Conservation (phyloP, 345 rosid species). For the Aegle marmelos region DNA sequence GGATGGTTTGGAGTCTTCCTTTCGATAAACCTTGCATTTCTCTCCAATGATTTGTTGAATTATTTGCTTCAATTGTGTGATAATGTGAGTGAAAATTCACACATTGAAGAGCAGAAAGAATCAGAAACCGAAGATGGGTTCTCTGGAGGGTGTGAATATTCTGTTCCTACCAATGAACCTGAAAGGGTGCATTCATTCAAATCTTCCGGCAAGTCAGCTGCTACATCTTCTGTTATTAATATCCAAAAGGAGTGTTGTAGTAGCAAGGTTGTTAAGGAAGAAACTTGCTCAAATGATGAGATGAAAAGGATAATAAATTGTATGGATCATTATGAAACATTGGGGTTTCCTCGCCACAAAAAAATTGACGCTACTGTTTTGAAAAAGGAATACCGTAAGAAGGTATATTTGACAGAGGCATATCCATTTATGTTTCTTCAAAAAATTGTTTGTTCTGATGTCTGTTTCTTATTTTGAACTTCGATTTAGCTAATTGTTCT, state of each 20-base stretch:
- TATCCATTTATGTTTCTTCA: not conserved
- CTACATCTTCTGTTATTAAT: constrained; percentile 45
- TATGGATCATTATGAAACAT: constrained; percentile 74
- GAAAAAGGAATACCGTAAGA: constrained; percentile 89
- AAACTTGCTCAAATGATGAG: constrained; percentile 60
- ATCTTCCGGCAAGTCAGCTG: constrained; percentile 56
- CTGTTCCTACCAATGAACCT: constrained; percentile 51
- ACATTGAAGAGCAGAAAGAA: constrained; percentile 59
- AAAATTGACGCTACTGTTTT: constrained; percentile 54
- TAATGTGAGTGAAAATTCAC: constrained; percentile 57
- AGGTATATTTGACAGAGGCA: constrained; percentile 39
- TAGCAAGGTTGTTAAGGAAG: constrained; percentile 51
- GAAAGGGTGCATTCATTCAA: constrained; percentile 63
- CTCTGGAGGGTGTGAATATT: constrained; percentile 51
- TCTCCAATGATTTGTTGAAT: constrained; percentile 77
- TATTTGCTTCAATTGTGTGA: constrained; percentile 81
- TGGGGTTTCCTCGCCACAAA: constrained; percentile 72
- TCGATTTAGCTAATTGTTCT: not conserved
- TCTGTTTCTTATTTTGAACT: not conserved
- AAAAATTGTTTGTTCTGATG: not conserved
- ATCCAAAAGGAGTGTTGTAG: constrained; percentile 44
- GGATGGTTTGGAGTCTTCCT: constrained; percentile 94
- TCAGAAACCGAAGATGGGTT: constrained; percentile 70
- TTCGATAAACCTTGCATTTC: constrained; percentile 80
- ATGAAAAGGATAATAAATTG: constrained; percentile 83